phyloP scores from a whole-genome alignment of 108 stramenopile genomes.

The Poteriospumella lacustris region DNA sequence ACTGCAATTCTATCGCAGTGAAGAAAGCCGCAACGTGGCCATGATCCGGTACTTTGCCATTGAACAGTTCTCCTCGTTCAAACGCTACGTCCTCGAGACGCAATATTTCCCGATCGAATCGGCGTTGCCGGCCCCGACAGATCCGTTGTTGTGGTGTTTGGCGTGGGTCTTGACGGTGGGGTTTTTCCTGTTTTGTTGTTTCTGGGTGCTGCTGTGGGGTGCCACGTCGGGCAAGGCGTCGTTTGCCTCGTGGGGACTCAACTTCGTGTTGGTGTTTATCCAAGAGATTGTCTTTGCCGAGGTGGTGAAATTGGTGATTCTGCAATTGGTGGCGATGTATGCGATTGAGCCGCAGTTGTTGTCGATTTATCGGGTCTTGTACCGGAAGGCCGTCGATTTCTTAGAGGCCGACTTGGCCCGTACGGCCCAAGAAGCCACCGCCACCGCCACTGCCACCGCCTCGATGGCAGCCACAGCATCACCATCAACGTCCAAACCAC shows the following conservation, averaged over 20 bases:
- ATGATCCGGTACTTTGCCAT: neutral
- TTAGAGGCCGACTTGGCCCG: no score
- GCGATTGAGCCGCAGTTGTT: neutral
- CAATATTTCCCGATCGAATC: neutral
- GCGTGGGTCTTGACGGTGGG: neutral
- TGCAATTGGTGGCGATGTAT: neutral
- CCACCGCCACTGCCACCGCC: no score
- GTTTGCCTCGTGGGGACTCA: neutral
- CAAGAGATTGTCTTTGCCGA: neutral
- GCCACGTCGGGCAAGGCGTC: neutral
- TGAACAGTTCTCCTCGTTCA: conserved; percentile 2
- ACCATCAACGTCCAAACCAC: no score
- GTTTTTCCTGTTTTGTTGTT: neutral
- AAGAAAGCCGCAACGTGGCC: neutral
- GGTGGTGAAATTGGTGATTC: neutral
- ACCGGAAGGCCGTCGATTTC: neutral
- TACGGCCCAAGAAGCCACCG: no score
- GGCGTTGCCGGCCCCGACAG: neutral
- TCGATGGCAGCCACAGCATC: no score
- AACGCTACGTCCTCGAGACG: neutral
- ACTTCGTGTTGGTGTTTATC: neutral
- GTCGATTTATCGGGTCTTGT: neutral
- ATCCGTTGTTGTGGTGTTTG: neutral
- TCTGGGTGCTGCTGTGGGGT: neutral
- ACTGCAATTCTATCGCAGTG: neutral